These are phyloP conservation scores for Serendipita indica DNA, from an alignment of 768 basidiomycete genomes.

Conservation along the genomic window DNA sequence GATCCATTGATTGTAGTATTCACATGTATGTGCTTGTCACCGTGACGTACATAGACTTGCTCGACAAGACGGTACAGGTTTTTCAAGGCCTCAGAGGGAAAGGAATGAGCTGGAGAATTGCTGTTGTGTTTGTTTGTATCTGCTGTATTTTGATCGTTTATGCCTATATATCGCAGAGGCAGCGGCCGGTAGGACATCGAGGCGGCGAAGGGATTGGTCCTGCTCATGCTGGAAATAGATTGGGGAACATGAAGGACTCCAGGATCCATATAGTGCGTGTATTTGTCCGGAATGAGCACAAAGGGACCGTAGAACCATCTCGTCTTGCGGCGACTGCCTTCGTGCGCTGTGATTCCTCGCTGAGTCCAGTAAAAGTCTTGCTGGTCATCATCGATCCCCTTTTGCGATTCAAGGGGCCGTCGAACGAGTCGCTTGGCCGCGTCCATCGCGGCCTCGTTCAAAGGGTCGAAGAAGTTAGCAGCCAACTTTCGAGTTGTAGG, in stretches of 20 bases:
- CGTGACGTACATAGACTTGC: too few species aligned
- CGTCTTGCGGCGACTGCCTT: background rate
- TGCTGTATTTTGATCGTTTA: background rate
- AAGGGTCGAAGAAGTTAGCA: background rate
- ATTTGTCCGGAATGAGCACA: background rate
- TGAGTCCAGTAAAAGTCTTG: background rate
- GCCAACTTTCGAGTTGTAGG: background rate
- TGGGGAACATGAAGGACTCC: background rate
- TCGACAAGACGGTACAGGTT: background rate
- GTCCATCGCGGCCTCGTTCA: background rate
- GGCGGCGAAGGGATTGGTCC: background rate
- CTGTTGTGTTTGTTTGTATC: background rate
- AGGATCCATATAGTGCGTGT: background rate
- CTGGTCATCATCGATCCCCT: background rate
- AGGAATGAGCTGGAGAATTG: background rate
- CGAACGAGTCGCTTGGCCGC: background rate
- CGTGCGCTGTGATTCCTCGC: background rate
- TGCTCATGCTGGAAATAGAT: background rate
- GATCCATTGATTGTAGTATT: background rate
- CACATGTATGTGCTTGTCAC: too few species aligned
- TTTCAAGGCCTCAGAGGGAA: background rate
- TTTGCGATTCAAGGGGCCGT: too few species aligned
- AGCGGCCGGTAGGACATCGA: background rate
- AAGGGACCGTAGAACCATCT: background rate
- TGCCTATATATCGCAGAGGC: background rate